Evolutionary conservation across 805 yeast species (phyloP).

Genomic region (Hanseniaspora nectarophila): DNA sequence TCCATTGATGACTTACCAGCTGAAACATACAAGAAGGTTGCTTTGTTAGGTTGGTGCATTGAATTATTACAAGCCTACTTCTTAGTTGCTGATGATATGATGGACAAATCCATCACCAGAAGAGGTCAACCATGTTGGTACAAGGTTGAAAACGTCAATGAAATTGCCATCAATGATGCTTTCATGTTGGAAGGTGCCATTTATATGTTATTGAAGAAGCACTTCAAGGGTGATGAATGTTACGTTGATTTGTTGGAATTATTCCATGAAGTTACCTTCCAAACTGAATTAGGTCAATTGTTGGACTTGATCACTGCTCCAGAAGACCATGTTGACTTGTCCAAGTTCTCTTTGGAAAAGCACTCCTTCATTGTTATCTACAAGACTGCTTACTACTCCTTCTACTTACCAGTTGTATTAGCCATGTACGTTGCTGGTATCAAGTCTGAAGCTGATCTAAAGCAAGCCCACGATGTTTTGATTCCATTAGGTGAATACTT

Average conservation of each 20-base stretch:
- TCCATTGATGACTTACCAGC: constrained; percentile 45
- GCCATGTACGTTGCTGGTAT: constrained; percentile 90
- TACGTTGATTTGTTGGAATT: constrained; percentile 84
- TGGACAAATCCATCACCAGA: constrained; percentile 93
- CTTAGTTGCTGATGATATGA: constrained; percentile 95
- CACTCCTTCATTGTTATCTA: constrained; percentile 91
- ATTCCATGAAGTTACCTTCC: constrained; percentile 94
- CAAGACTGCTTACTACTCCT: constrained; percentile 95
- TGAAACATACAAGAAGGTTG: constrained; percentile 70
- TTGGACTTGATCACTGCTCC: constrained; percentile 94
- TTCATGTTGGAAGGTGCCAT: constrained; percentile 94
- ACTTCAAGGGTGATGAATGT: constrained; percentile 70
- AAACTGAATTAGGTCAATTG: constrained; percentile 94
- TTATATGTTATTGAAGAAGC: constrained; percentile 74
- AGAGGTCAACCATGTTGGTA: constrained; percentile 99
- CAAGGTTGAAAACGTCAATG: constrained; percentile 62
- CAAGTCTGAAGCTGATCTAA: constrained; percentile 55
- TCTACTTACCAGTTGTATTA: constrained; percentile 92
- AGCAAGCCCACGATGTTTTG: constrained; percentile 77
- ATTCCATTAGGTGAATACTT: constrained; percentile 95
- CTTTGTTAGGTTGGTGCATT: constrained; percentile 88
- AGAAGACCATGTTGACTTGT: constrained; percentile 81
- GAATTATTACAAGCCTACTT: constrained; percentile 93
- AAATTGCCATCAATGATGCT: constrained; percentile 93
- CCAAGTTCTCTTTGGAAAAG: constrained; percentile 73